A percentile compares a stretch with the other conserved stretches of the same genome.
Evolutionary conservation across 768 basidiomycete species (phyloP).

Genomic region (Baorangia bicolor): DNA sequence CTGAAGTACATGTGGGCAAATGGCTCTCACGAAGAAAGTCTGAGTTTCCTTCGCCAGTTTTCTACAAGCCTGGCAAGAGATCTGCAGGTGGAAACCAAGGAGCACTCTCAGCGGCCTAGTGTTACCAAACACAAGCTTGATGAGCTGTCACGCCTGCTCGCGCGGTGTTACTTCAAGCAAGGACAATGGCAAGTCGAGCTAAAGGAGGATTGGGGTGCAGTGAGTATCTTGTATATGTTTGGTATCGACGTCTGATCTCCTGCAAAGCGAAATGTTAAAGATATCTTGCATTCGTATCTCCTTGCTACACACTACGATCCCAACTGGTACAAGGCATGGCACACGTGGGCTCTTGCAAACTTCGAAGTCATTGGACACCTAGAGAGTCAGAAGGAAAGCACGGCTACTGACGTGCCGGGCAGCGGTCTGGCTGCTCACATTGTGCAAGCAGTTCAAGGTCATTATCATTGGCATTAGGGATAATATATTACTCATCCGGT

Average conservation of each 20-base stretch:
- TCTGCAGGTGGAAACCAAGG: slow-evolving; percentile 59
- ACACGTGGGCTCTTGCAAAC: slow-evolving; percentile 96
- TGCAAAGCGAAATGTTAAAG: slow-evolving; percentile 68
- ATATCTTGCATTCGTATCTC: slow-evolving; percentile 81
- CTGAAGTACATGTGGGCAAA: slow-evolving; percentile 95
- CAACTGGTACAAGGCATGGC: slow-evolving; percentile 99
- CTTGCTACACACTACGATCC: slow-evolving; percentile 90
- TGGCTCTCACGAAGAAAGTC: slow-evolving; percentile 71
- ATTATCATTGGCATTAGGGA: not conserved
- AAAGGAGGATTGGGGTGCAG: slow-evolving; percentile 75
- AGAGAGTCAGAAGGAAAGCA: slow-evolving; percentile 62
- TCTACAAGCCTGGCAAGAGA: slow-evolving; percentile 74
- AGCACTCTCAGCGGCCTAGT: slow-evolving; percentile 47
- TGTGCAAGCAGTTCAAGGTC: slow-evolving; percentile 91
- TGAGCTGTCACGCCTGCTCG: slow-evolving; percentile 83
- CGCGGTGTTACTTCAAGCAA: slow-evolving; percentile 94
- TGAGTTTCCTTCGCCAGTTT: slow-evolving; percentile 83
- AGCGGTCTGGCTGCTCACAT: slow-evolving; percentile 76
- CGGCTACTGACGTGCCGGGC: slow-evolving; percentile 55
- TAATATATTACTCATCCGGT: slow-evolving; percentile 12
- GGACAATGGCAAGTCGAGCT: slow-evolving; percentile 91
- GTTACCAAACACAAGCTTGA: slow-evolving; percentile 60
- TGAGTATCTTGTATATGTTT: slow-evolving; percentile 38
- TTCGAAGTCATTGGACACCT: slow-evolving; percentile 88
- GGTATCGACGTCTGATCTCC: slow-evolving; percentile 10